These are phyloP conservation scores for Jatropha podagrica DNA, from an alignment of 441 rosid species.

Conservation along the genomic window DNA sequence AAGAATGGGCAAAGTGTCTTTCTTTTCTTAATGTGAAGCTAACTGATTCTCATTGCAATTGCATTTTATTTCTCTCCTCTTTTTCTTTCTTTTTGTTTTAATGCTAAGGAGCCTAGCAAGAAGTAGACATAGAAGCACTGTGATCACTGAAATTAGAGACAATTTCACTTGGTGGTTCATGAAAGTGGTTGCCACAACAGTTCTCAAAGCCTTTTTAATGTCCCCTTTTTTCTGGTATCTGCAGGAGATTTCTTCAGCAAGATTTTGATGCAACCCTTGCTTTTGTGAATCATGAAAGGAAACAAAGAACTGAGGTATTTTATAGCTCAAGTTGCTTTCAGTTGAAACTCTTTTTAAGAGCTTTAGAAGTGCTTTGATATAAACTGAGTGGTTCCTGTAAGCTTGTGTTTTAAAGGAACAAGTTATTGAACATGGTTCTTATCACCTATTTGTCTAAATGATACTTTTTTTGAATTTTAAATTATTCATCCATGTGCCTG, in stretches of 20 bases:
- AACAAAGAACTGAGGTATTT: slow-evolving; percentile 86
- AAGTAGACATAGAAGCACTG: not conserved
- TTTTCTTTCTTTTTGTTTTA: not conserved
- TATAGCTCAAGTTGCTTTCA: not conserved
- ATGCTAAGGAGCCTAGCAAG: not conserved
- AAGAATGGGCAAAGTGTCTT: not conserved
- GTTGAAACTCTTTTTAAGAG: slow-evolving; percentile 12
- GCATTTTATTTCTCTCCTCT: not conserved
- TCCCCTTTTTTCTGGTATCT: slow-evolving; percentile 24
- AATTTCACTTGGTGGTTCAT: not conserved
- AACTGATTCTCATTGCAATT: not conserved
- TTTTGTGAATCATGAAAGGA: slow-evolving; percentile 87
- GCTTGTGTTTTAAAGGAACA: not conserved
- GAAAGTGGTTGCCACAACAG: not conserved
- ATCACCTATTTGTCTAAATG: not conserved
- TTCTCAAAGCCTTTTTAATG: not conserved
- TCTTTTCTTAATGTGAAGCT: not conserved
- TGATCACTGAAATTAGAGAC: not conserved
- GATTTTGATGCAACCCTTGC: slow-evolving; percentile 95
- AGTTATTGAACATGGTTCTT: not conserved
- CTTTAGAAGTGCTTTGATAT: slow-evolving; percentile 7
- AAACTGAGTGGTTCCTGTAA: not conserved
- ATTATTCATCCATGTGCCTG: not conserved
- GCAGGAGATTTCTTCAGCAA: slow-evolving; percentile 85
- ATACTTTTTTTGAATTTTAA: not conserved